Conservation (phyloP, 1,284 basidiomycete species). For the Pterulicium gracile region DNA sequence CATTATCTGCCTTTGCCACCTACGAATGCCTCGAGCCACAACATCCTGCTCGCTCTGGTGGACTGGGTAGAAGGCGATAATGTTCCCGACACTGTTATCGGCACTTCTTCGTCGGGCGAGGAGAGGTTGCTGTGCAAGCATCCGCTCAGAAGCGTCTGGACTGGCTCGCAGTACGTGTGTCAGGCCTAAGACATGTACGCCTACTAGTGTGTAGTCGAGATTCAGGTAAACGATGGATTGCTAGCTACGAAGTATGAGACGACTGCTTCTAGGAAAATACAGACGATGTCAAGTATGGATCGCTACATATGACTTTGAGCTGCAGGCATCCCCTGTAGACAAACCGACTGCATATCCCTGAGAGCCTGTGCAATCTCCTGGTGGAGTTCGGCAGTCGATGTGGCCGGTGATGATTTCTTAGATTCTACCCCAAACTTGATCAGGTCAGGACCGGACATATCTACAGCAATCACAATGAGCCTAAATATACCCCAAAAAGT, state of each 20-base stretch:
- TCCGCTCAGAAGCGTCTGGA: neutral
- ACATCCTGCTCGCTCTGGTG: constrained; percentile 25
- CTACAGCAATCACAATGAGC: constrained; percentile 27
- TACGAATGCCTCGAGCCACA: constrained; percentile 13
- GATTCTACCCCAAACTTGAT: constrained; percentile 96
- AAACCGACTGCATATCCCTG: constrained; percentile 46
- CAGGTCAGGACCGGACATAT: constrained; percentile 71
- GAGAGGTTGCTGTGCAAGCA: neutral
- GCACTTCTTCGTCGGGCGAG: neutral
- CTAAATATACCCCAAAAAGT: constrained; percentile 4
- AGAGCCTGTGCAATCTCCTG: constrained; percentile 59
- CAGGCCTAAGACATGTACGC: neutral
- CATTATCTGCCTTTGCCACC: neutral
- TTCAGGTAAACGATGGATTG: no score
- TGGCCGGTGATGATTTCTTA: constrained; percentile 62
- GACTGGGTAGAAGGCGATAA: constrained; percentile 28
- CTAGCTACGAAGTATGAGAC: no score
- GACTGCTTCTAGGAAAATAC: no score
- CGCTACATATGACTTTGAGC: neutral
- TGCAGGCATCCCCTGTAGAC: neutral
- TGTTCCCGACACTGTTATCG: constrained; percentile 18
- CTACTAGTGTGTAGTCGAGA: no score
- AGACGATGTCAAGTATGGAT: no score
- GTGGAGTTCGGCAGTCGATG: constrained; percentile 69
- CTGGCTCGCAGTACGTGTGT: neutral